Evolutionary conservation across 2,329 filamentous ascomycete species (phyloP).

Genomic region (Fusarium sp.): DNA sequence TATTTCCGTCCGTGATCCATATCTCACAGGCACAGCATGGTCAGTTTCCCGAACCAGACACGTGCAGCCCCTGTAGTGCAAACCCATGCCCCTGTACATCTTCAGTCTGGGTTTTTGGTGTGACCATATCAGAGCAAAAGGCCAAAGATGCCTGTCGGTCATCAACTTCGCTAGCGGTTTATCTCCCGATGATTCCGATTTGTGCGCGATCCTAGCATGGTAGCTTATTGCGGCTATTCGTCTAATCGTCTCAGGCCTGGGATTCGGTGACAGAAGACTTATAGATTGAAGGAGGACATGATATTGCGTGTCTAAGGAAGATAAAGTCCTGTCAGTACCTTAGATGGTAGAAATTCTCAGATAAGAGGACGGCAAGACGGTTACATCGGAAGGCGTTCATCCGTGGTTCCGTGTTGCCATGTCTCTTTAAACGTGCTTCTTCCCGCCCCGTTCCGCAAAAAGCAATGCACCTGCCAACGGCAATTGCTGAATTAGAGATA

Average conservation of each 20-base stretch:
- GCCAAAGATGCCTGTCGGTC: neutral
- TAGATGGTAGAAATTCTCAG: neutral
- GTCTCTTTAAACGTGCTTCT: conserved; percentile 7
- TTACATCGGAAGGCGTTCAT: conserved; percentile 12
- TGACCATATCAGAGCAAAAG: neutral
- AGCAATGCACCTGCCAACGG: conserved; percentile 15
- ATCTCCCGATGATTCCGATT: conserved; percentile 2
- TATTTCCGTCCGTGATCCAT: conserved; percentile 12
- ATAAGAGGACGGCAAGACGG: conserved; percentile 25
- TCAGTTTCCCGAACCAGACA: conserved; percentile 28
- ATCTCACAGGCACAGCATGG: conserved; percentile 6
- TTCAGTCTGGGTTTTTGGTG: conserved; percentile 11
- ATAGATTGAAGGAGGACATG: neutral
- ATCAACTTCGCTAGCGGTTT: neutral
- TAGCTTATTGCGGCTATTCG: neutral
- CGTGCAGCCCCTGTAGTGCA: conserved; percentile 23
- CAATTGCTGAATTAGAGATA: neutral
- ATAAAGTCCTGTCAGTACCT: no score
- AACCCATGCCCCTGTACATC: conserved; percentile 25
- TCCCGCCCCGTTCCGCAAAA: conserved; percentile 5
- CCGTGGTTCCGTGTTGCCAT: conserved; percentile 18
- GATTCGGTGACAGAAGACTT: neutral
- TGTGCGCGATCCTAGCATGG: neutral
- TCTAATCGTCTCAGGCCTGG: neutral
- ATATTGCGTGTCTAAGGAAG: neutral